Percentiles rank a stretch among this genome's conserved stretches.
Conservation (phyloP, 495 filamentous ascomycete genomes). For the Talaromyces proteolyticus region DNA sequence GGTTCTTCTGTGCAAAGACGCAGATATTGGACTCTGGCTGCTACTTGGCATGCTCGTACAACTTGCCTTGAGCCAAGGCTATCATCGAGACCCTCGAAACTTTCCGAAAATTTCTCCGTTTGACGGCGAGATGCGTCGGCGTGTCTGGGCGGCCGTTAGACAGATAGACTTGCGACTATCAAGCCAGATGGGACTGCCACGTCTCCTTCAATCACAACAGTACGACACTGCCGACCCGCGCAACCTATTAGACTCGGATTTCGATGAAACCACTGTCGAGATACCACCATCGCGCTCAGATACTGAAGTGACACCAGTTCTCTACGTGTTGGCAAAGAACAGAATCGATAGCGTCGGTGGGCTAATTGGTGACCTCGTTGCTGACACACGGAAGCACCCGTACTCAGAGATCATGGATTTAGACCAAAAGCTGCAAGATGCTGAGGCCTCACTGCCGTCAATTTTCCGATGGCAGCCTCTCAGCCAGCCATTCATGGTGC, state of each 20-base stretch:
- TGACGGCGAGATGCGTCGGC: slow-evolving; percentile 49
- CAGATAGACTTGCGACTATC: slow-evolving; percentile 45
- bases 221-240: slow-evolving; percentile 33
- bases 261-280: slow-evolving; percentile 12
- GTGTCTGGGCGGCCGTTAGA: slow-evolving; percentile 45
- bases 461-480: slow-evolving; percentile 68
- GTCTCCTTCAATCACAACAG: slow-evolving; percentile 19
- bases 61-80: slow-evolving; percentile 39
- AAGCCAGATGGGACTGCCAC: slow-evolving; percentile 32
- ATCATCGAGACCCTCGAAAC: slow-evolving; percentile 40
- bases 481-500: slow-evolving; percentile 76
- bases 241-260: slow-evolving; percentile 28
- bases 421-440: slow-evolving; percentile 65
- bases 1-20: slow-evolving; percentile 27
- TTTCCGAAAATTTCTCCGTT: slow-evolving; percentile 42
- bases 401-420: slow-evolving; percentile 79
- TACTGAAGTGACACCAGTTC: slow-evolving; percentile 12
- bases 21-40: slow-evolving; percentile 32
- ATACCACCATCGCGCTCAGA: slow-evolving; percentile 17
- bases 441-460: slow-evolving; percentile 58
- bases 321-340: slow-evolving; percentile 7
- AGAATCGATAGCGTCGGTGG: slow-evolving; percentile 21
- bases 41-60: slow-evolving; percentile 28
- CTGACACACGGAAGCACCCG: slow-evolving; percentile 29
- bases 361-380: slow-evolving; percentile 40